A percentile compares a stretch with the other conserved stretches of the same genome.
phyloP scores from a whole-genome alignment of 2,329 filamentous ascomycete genomes.

The Botrytis squamosa region DNA sequence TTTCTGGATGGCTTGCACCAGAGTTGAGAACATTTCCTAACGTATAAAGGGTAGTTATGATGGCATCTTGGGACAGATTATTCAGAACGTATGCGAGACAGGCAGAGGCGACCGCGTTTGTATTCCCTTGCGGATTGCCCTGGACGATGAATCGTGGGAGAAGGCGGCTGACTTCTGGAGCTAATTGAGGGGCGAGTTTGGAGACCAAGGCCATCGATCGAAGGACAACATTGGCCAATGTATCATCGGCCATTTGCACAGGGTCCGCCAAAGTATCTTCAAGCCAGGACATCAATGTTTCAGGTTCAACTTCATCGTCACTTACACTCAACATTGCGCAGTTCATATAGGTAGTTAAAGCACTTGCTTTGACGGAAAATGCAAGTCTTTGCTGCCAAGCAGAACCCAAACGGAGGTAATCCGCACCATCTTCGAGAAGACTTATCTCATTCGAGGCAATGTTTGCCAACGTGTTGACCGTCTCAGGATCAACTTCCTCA shows the following conservation, averaged over 20 bases:
- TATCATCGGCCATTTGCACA: slow-evolving; percentile 77
- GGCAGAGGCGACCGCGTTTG: slow-evolving; percentile 75
- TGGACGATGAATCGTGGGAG: slow-evolving; percentile 88
- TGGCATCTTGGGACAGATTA: slow-evolving; percentile 82
- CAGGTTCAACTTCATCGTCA: slow-evolving; percentile 75
- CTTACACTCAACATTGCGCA: slow-evolving; percentile 70
- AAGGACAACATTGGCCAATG: slow-evolving; percentile 74
- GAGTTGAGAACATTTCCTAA: slow-evolving; percentile 93
- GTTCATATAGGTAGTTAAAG: slow-evolving; percentile 80
- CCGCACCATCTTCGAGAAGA: slow-evolving; percentile 81
- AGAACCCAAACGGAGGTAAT: slow-evolving; percentile 84
- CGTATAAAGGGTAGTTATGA: slow-evolving; percentile 94
- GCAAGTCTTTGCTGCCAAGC: slow-evolving; percentile 83
- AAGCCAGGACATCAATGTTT: slow-evolving; percentile 79
- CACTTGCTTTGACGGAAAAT: slow-evolving; percentile 79
- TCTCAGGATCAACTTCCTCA: slow-evolving; percentile 52
- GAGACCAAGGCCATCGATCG: slow-evolving; percentile 81
- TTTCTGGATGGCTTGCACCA: slow-evolving; percentile 51
- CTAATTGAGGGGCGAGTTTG: slow-evolving; percentile 68
- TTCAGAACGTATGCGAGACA: slow-evolving; percentile 80
- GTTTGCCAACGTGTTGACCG: slow-evolving; percentile 63
- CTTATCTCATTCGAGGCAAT: slow-evolving; percentile 81
- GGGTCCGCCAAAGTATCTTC: slow-evolving; percentile 78
- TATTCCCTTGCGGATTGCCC: slow-evolving; percentile 66
- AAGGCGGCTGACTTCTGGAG: slow-evolving; percentile 72